Base-by-base conservation (phyloP, 129 eudicot species). In the Oenanthe sinensis region DNA sequence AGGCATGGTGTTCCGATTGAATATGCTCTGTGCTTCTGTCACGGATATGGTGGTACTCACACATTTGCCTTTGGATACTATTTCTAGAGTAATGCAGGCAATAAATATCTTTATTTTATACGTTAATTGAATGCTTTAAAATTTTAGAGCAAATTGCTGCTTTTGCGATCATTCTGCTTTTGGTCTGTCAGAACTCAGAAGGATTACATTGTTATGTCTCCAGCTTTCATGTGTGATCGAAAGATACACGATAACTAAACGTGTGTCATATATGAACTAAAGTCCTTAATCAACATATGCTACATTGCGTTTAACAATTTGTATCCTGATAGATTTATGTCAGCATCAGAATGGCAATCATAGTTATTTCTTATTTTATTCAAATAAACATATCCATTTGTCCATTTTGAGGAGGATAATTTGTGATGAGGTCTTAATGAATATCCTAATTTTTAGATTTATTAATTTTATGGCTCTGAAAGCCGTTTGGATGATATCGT, bases 41-140 rank as follows among this genome's bases (percentile, higher is more conserved):
- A 91, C 84, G 98, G 98, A 83, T 91, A 91, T 87, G 97, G 97
- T 2, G 97, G 91, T 83, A 93, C 98, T n/a, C 91, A 97, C 88
- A 91, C 98, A 16, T 91, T 93, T 81, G 89, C 91, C 91, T 91
- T 93, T 83, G 97, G 63, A 40, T 84, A 33, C 6, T 60, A 4
- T 28, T 8, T 46, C 14, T 14, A 26, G 49, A 11, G n/a, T 24
- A 44, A 43, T n/a, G n/a, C n/a, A n/a, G n/a, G n/a, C n/a, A n/a
- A n/a, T n/a, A n/a, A n/a, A n/a, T n/a, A n/a, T n/a, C n/a, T n/a
- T n/a, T n/a, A n/a, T n/a, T n/a, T n/a, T n/a, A n/a, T n/a, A n/a
- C n/a, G n/a, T n/a, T n/a, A n/a, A n/a, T n/a, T n/a, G n/a, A n/a
- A n/a, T n/a, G n/a, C n/a, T n/a, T n/a, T n/a, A n/a, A n/a, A n/a